A percentile compares a stretch with the other conserved stretches of the same genome.
Conservation (phyloP, 352 stramenopile genomes). For the Pythium apleroticum region DNA sequence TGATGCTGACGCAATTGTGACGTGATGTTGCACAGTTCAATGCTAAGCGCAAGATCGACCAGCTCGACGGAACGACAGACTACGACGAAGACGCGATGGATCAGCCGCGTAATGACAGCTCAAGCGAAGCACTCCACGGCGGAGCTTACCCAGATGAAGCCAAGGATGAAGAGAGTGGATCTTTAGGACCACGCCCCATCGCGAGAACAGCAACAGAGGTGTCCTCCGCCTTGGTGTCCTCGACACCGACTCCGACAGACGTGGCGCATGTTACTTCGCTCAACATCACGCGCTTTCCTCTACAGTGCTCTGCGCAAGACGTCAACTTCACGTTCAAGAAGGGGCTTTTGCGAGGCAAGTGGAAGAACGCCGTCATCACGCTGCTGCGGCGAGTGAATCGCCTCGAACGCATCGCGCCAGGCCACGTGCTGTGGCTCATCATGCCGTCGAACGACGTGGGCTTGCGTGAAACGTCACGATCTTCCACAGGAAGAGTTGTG, state of each 20-base stretch:
- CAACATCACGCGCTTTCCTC: conserved; percentile 13
- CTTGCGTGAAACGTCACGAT: background rate
- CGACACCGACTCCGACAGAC: background rate
- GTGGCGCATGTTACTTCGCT: conserved; percentile 10
- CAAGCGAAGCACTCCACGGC: background rate
- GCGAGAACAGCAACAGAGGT: background rate
- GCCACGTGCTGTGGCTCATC: conserved; percentile 20
- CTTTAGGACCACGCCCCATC: background rate
- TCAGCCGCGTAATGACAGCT: background rate
- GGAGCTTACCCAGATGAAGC: background rate
- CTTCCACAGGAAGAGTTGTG: conserved; percentile 7
- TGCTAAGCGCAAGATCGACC: conserved; percentile 23
- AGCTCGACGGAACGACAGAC: conserved; percentile 21
- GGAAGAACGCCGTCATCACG: conserved; percentile 20
- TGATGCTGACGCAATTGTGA: too few species aligned
- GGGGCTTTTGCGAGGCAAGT: conserved; percentile 9
- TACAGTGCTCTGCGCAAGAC: conserved; percentile 23
- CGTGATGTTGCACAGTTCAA: too few species aligned
- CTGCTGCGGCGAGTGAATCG: conserved; percentile 12
- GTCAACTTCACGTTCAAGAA: conserved; percentile 22
- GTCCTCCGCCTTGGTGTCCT: background rate
- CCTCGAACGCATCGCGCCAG: conserved; percentile 10
- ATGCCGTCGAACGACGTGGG: background rate
- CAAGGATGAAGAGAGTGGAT: background rate
- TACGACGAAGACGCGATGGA: conserved; percentile 1